Evolutionary conservation across 2,329 filamentous ascomycete species (phyloP), one percentile per base, ranked within the genome.

Genomic region (Pseudogymnoascus sp.): DNA sequence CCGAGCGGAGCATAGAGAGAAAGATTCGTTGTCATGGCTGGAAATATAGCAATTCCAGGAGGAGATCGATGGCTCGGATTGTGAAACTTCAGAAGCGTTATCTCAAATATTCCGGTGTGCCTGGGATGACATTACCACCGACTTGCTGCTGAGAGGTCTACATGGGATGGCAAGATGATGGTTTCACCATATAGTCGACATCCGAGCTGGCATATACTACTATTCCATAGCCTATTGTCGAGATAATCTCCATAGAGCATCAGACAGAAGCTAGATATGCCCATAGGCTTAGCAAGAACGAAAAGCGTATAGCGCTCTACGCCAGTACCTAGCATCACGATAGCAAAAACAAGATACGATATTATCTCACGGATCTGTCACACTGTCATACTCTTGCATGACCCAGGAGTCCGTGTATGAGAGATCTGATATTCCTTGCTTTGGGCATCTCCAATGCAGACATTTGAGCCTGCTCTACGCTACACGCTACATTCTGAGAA

Each of bases 271-370:
- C 59, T 68, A 67, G 66, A 67, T 68, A 71, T 75, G 78, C 78
- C 79, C 81, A 79, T 81, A 82, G 77, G 80, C 59, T 61, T 61
- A 39, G 59, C 34, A 39, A 78, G 77, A 77, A 77, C 76, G 78
- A 75, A 67, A 63, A 65, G 81, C 81, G 80, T 79, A 79, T 83
- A 83, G 82, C 81, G 80, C 81, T 80, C 79, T 77, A 80, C 77
- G 78, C 78, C 79, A 85, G 82, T 83, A 84, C 83, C 84, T 89
- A 89, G 86, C 84, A 85, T 84, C 83, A 86, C 83, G 86, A 86
- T 90, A 89, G 87, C 86, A 88, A 84, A 87, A 76, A 78, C 75
- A 77, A 77, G 70, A 73, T 72, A 73, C 51, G 51, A 57, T 57
- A 57, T 57, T 57, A 57, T 64, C 73, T 74, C 71, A 71, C 72